Evolutionary conservation across 2,329 filamentous ascomycete genomes (phyloP), one percentile per base, ranked within the genome.

Genomic region (Diaporthe capsici): DNA sequence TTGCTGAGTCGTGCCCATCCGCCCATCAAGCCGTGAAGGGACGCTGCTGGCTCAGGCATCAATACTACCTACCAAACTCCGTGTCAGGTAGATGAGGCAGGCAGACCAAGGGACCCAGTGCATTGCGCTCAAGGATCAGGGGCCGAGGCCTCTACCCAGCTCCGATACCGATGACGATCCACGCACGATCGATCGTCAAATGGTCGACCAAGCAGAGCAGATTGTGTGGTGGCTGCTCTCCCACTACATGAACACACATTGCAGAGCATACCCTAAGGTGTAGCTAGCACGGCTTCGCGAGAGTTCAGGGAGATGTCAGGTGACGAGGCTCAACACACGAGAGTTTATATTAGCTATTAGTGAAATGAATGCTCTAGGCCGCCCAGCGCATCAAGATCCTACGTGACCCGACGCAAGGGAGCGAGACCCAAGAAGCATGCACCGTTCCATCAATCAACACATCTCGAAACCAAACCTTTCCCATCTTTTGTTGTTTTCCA

Each of bases 261-360:
- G 34, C 17, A 4, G 9, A 20, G 8, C 9, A 28, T 4, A 39
- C 3, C 37, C 13, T n/a, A n/a, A 39, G 37, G 12, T 39, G 37
- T 13, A 3, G 65, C 31, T n/a, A 34, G 15, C 34, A 70, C 6
- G 5, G 34, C 49, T 42, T 70, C 65, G 12, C 0, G 8, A 28
- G 25, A 60, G 58, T 25, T 65, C 20, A 13, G 20, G 55, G 12
- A 31, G 39, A 34, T 7, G 47, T 61, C n/a, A 71, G 75, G 20
- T 73, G 47, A 63, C 75, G 78, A 79, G 80, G 80, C 76, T 80
- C 79, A 79, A 80, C 81, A 81, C 78, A 78, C 80, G 79, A 79
- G 79, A 81, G 80, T 79, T 80, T 81, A 80, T 81, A 82, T 81
- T 82, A 81, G 78, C 78, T 82, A 82, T 82, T 82, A 82, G 74